Base-by-base conservation (phyloP, 176 grass and related monocot genomes). In the Hsuehochloa calcarea region DNA sequence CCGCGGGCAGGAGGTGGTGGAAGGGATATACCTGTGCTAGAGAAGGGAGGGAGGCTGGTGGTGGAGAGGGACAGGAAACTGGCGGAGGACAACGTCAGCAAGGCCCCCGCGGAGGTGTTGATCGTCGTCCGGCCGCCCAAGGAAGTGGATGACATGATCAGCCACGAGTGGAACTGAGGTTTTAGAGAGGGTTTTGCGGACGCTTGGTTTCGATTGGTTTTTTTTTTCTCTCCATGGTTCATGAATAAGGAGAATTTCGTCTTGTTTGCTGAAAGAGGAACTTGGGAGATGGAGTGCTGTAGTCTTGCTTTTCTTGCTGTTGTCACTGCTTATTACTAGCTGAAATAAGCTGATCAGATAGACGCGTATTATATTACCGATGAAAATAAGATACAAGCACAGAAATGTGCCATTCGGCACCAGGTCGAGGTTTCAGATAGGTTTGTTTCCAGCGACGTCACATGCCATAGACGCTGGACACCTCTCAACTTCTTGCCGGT, bases 91-190 rank as follows among this genome's bases (percentile, higher is more conserved):
- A 88, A 81, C 5, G 64, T 94, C 22, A 55, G 60, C 8, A 22
- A 55, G 38, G 96, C 90, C 0, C 60, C 79, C 1, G 93, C 77
- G 15, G 78, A 90, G 34, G 90, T 92, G 64, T 70, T 92, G 4
- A 49, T 93, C 59, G 91, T 97, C n/a, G 89, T 94, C 50, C 91
- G 90, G 63, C 91, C 93, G 52, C 90, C 93, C 13, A 90, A 39
- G 80, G 93, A 98, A 0, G 87, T 80, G 8, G 70, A 88, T 23
- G 90, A 88, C 84, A 76, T 85, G 88, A 74, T 99, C 52, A 65
- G 62, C 12, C 88, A 90, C 6, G 91, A 98, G 0, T 96, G 96
- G 90, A 84, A 99, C 59, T 95, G 66, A 95, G 1, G 19, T 35
- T 52, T 46, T 84, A 79, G 58, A 34, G 61, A 59, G 22, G 26